These are phyloP conservation scores for Heterococcus sp. DNA, from an alignment of 108 stramenopile species.

Conservation along the genomic window DNA sequence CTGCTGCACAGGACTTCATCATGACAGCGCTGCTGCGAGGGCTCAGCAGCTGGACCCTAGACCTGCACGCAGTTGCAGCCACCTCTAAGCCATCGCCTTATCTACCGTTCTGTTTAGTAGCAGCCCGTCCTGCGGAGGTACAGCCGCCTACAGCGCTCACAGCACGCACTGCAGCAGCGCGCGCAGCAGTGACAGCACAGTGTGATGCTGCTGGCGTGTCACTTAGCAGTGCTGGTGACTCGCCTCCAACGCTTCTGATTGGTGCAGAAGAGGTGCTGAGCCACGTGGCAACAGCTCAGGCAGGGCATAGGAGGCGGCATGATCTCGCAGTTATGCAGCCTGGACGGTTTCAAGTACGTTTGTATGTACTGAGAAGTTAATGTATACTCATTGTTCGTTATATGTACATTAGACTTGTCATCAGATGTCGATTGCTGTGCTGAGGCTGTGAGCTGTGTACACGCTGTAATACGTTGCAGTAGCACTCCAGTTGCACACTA, in stretches of 20 bases:
- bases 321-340: slow-evolving; percentile 22
- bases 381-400: too few relatives aligned
- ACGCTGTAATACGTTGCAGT: too few relatives aligned
- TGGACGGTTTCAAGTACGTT: slow-evolving; percentile 29
- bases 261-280: neutral
- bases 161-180: neutral
- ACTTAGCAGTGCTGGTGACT: neutral
- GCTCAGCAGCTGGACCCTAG: slow-evolving; percentile 4
- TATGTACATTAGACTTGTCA: too few relatives aligned
- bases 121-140: neutral
- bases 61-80: slow-evolving; percentile 28
- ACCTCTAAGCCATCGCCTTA: slow-evolving; percentile 15
- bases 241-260: neutral
- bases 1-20: neutral
- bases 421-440: too few relatives aligned
- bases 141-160: neutral
- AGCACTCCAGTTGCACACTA: too few relatives aligned
- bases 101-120: slow-evolving; percentile 4
- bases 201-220: neutral
- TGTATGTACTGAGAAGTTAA: too few relatives aligned
- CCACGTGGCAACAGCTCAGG: neutral
- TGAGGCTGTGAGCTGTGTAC: too few relatives aligned
- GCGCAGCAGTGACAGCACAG: neutral
- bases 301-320: slow-evolving; percentile 21
- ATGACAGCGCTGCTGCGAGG: neutral